Evolutionary conservation across 192 early-diverging fungal genomes (phyloP).

Genomic region (Rhizophlyctis rosea): DNA sequence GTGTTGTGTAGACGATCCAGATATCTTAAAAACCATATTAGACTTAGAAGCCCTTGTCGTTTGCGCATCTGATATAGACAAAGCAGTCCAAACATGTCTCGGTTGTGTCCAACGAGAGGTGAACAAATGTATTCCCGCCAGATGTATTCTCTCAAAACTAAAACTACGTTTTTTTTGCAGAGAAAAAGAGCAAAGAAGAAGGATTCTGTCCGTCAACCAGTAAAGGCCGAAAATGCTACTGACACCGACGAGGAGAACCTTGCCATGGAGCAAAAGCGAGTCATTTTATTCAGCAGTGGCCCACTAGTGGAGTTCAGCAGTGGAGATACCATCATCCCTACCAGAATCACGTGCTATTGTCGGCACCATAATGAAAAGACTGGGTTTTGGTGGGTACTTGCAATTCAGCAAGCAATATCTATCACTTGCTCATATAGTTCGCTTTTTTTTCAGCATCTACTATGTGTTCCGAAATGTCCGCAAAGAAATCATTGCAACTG

Average conservation of each 20-base stretch:
- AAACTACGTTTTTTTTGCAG: slow-evolving; percentile 54
- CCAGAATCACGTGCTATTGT: slow-evolving; percentile 95
- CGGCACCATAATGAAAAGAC: slow-evolving; percentile 91
- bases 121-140: slow-evolving; percentile 61
- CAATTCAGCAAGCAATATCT: not conserved
- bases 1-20: slow-evolving; percentile 38
- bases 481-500: slow-evolving; percentile 67
- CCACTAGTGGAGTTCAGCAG: slow-evolving; percentile 82
- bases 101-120: slow-evolving; percentile 82
- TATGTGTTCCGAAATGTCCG: slow-evolving; percentile 71
- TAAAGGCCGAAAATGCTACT: slow-evolving; percentile 26
- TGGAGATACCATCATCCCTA: slow-evolving; percentile 85
- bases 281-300: slow-evolving; percentile 85
- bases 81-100: slow-evolving; percentile 72
- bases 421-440: slow-evolving; percentile 6
- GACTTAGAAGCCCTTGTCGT: slow-evolving; percentile 79
- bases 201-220: slow-evolving; percentile 22
- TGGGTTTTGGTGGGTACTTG: slow-evolving; percentile 70
- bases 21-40: slow-evolving; percentile 45
- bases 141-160: slow-evolving; percentile 78
- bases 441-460: slow-evolving; percentile 68
- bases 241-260: slow-evolving; percentile 64
- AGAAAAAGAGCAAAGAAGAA: slow-evolving; percentile 34
- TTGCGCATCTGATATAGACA: slow-evolving; percentile 75
- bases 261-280: slow-evolving; percentile 70